Conservation (phyloP, 148 eudicot genomes). For the Fagopyrum esculentum region DNA sequence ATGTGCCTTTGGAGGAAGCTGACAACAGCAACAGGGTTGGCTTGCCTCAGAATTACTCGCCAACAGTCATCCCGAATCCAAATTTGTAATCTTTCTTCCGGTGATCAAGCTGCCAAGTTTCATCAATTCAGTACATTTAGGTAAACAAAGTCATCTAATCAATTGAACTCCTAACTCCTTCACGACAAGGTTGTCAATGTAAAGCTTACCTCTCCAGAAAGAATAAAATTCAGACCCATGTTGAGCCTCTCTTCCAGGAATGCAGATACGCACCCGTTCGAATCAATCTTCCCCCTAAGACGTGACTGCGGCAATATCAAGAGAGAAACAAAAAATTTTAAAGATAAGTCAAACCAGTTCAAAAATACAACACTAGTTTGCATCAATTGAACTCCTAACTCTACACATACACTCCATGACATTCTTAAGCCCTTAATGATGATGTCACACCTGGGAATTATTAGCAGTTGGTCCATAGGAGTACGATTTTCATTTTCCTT, state of each 20-base stretch:
- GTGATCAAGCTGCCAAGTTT: conserved; percentile 28
- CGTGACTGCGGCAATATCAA: conserved; percentile 49
- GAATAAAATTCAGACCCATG: conserved; percentile 78
- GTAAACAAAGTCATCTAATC: not conserved
- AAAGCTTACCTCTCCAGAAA: conserved; percentile 74
- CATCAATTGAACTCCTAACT: not conserved
- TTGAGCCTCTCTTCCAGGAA: conserved; percentile 81
- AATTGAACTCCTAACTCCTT: not conserved
- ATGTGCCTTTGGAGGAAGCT: not conserved
- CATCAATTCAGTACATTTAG: not conserved
- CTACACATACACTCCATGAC: not conserved
- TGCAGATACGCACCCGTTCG: conserved; percentile 77
- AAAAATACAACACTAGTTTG: not conserved
- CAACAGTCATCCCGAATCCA: conserved; percentile 34
- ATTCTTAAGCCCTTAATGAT: not conserved
- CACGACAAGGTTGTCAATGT: not conserved
- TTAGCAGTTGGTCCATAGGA: not conserved
- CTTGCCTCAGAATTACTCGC: conserved; percentile 20
- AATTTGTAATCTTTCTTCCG: conserved; percentile 33
- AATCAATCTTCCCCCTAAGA: conserved; percentile 87
- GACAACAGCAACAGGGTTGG: not conserved
- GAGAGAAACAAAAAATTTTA: not conserved
- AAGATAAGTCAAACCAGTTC: not conserved
- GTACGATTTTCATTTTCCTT: not conserved
- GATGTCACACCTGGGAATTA: not conserved